Evolutionary conservation across 495 filamentous ascomycete genomes (phyloP), one percentile per base, ranked within the genome.

Genomic region (Astrothelium subdiscretum): DNA sequence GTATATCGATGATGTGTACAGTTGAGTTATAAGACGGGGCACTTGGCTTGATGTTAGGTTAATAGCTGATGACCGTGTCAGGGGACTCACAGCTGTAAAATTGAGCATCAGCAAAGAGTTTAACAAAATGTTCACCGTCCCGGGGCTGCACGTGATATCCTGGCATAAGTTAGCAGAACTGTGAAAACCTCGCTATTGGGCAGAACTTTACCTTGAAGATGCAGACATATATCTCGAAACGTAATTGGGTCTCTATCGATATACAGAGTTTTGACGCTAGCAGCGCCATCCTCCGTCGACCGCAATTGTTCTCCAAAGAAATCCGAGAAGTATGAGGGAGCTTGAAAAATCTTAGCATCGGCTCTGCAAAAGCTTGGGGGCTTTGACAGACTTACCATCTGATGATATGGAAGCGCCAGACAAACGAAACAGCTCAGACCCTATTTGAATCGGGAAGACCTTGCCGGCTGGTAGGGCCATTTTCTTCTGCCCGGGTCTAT

Each of bases 321-420:
- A 65, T 87, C 87, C 24, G 94, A 96, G 74, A 98, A 97, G 73
- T 97, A 98, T 64, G 94, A 97, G 68, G 92, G 92, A 75, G 92
- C 92, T 97, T 78, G 80, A 78, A 73, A 74, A 78, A 70, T 72
- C 70, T 84, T 74, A 84, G 79, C 66, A 66, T 67, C 29, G 31
- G 31, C 32, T 48, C 20, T 51, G 44, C 24, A 18, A 63, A 58
- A 57, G 10, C 10, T 18, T 2, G 20, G 0, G n/a, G 42, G 15
- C n/a, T 3, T n/a, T 44, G 62, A 61, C 57, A 64, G 65, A 85
- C 88, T 79, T 74, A 97, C 92, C 91, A 84, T 97, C 92, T 58
- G 91, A 96, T 52, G 90, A 92, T 65, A 97, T 83, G 57, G 90
- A 95, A 20, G 92, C 92, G n/a, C 92, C 92, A 0, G 91, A 96